These are phyloP conservation scores for Linnemannia schmuckeri DNA, from an alignment of 192 early-diverging fungal species.

Conservation along the genomic window DNA sequence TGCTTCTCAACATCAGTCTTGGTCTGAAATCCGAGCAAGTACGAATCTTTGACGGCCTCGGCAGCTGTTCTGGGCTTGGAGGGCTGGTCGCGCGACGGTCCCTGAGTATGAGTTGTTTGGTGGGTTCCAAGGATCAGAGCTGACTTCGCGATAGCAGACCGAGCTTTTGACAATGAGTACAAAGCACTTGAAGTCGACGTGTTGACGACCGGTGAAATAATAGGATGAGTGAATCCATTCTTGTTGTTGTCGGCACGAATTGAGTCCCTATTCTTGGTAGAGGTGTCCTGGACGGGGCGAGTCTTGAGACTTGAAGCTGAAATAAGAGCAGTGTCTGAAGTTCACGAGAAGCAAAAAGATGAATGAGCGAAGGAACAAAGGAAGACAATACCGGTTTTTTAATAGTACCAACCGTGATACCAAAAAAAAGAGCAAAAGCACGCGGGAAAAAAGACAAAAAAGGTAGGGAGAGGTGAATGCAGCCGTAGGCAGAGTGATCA, in stretches of 20 bases:
- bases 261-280: too few relatives aligned
- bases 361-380: not conserved
- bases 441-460: too few relatives aligned
- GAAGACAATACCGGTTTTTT: too few relatives aligned
- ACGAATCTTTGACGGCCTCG: too few relatives aligned
- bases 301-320: not conserved
- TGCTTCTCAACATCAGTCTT: not conserved
- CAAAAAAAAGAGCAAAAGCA: too few relatives aligned
- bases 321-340: not conserved
- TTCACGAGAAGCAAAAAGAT: not conserved
- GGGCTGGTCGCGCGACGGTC: not conserved
- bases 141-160: not conserved
- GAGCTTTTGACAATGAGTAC: not conserved
- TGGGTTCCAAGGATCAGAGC: not conserved
- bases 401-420: too few relatives aligned
- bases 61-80: not conserved
- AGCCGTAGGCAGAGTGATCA: too few relatives aligned
- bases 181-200: not conserved
- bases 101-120: not conserved
- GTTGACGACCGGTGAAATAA: too few relatives aligned
- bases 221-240: too few relatives aligned
- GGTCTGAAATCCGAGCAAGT: not conserved
- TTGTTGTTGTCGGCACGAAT: too few relatives aligned
- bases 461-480: too few relatives aligned
- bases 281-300: not conserved